These are phyloP conservation scores for Asclepias syriaca DNA, from an alignment of 257 asterid species.

Conservation along the genomic window DNA sequence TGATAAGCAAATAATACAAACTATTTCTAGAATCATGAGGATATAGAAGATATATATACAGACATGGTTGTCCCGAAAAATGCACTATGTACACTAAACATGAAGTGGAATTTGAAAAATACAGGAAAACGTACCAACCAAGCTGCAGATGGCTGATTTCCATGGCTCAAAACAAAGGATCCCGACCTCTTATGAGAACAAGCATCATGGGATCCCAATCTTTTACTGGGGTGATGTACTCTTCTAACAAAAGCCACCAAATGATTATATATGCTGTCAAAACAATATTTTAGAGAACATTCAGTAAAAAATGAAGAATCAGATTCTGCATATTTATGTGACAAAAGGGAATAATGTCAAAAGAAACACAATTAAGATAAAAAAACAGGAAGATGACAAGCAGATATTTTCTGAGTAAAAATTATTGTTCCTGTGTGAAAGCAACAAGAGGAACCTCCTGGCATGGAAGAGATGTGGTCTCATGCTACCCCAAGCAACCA, in stretches of 20 bases:
- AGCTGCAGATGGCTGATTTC: slow-evolving; percentile 17
- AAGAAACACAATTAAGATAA: neutral
- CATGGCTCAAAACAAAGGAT: slow-evolving; percentile 12
- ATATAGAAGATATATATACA: neutral
- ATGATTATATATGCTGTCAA: slow-evolving; percentile 42
- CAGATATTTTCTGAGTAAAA: neutral
- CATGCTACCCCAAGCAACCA: neutral
- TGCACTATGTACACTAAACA: neutral
- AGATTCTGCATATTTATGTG: neutral
- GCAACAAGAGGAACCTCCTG: neutral
- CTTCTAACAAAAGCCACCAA: slow-evolving; percentile 24
- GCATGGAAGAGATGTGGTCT: neutral
- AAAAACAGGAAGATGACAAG: neutral
- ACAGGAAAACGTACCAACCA: slow-evolving; percentile 22
- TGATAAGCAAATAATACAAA: neutral
- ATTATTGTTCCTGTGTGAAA: neutral
- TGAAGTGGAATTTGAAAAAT: neutral
- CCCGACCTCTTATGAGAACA: slow-evolving; percentile 11
- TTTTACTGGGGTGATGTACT: slow-evolving; percentile 22
- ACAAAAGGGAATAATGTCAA: neutral
- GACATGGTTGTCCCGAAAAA: neutral
- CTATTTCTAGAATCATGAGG: neutral
- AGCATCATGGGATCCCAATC: slow-evolving; percentile 16
- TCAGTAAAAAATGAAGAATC: neutral
- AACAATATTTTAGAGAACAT: neutral